Base-by-base conservation (phyloP, 768 basidiomycete species). In the Albatrellus ellisii region DNA sequence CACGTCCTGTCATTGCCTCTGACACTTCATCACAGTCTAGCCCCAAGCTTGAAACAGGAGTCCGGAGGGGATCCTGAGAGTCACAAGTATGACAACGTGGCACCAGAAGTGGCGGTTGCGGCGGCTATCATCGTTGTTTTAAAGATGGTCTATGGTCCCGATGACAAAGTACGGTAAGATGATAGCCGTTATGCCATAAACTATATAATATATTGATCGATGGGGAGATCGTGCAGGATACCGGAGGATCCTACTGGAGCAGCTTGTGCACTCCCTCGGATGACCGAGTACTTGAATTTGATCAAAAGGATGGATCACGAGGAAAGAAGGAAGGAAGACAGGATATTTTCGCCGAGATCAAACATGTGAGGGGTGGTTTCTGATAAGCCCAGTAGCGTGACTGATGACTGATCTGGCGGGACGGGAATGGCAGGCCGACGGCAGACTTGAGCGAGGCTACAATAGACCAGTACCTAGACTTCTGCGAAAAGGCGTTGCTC, bases 81-180 rank as follows among this genome's bases (percentile, higher is more conserved):
- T 18, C 74, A 77, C 54, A 68, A 65, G 41, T 65, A 69, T 41
- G 84, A 86, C 57, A 76, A 71, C 48, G 68, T 71, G 22, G 75
- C 84, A 5, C 70, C 79, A 8, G 88, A 91, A 54, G 62, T 80
- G 37, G 69, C 70, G 2, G 60, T 87, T 18, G 55, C 73, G 33
- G 75, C 72, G 2, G 65, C 64, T 11, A 70, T 72, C 36, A 66
- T 90, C 10, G 67, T 88, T 9, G 76, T 78, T 26, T 64, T 91
- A 51, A 92, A 91, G 62, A 68, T 94, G 68, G 71, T 79, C 20
- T 91, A 91, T 52, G 91, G 89, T 1, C 54, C 91, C 22, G 88
- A 91, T 55, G 85, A 77, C 22, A 63, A 62, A 48, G 43, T 52
- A 41, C 72, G 84, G 83, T 77, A 54, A 45, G 62, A 15, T 8